Conservation (phyloP, 371 early-diverging fungal species). For the Parasitella parasitica region DNA sequence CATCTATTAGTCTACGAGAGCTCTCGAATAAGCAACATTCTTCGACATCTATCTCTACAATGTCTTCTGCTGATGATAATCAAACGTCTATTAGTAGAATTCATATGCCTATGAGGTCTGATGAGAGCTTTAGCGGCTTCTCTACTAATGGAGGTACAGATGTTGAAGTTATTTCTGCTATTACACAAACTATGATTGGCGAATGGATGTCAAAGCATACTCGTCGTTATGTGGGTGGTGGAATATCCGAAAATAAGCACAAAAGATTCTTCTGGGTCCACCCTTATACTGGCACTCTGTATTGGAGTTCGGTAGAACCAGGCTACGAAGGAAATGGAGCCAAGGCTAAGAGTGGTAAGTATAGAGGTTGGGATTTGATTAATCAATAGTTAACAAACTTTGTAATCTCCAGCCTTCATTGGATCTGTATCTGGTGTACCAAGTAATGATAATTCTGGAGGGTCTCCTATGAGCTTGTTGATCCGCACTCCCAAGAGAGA, state of each 20-base stretch:
- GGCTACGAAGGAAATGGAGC: constrained; percentile 55
- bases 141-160: constrained; percentile 38
- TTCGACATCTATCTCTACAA: constrained; percentile 24
- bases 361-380: not conserved
- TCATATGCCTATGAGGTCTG: constrained; percentile 1
- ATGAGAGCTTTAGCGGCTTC: constrained; percentile 13
- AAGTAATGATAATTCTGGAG: constrained; percentile 33
- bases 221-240: constrained; percentile 55
- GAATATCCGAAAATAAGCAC: constrained; percentile 70
- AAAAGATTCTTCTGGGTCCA: constrained; percentile 82
- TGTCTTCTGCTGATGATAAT: constrained; percentile 25
- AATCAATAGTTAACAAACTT: not conserved
- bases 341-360: constrained; percentile 57
- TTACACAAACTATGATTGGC: constrained; percentile 84
- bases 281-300: constrained; percentile 78
- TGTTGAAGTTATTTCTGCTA: constrained; percentile 64
- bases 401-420: constrained; percentile 50
- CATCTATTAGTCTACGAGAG: constrained; percentile 8
- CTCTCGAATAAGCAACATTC: constrained; percentile 19
- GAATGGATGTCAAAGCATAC: constrained; percentile 78
- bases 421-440: constrained; percentile 57
- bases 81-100: not conserved
- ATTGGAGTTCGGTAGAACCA: constrained; percentile 77
- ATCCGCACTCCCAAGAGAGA: constrained; percentile 68
- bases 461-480: constrained; percentile 58